A percentile compares a stretch with the other conserved stretches of the same genome.
Evolutionary conservation across 768 basidiomycete species (phyloP).

Genomic region (Boletellus emodensis): DNA sequence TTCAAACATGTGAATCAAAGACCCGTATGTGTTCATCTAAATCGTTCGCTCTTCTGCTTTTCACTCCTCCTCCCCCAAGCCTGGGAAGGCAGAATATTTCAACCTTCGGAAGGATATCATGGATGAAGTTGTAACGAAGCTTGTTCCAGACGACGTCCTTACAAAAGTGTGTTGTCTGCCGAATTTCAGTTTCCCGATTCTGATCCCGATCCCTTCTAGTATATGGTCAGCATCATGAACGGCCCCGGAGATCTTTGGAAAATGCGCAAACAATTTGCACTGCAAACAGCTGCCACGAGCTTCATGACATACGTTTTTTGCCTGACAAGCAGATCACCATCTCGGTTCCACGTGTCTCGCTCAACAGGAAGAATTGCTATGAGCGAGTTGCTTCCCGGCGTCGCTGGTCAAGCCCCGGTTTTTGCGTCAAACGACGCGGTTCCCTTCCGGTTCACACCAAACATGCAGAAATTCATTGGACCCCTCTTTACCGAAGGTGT

Average conservation of each 20-base stretch:
- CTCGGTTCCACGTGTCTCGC: constrained; percentile 86
- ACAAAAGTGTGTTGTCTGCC: constrained; percentile 52
- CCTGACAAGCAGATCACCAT: constrained; percentile 77
- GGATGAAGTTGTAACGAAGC: constrained; percentile 83
- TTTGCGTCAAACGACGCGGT: constrained; percentile 83
- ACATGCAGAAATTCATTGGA: constrained; percentile 90
- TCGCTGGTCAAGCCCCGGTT: constrained; percentile 46
- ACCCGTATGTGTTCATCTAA: constrained; percentile 29
- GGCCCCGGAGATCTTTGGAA: constrained; percentile 87
- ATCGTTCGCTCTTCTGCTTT: background rate
- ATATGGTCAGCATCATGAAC: constrained; percentile 84
- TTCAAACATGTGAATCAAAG: constrained; percentile 45
- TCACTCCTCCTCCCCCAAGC: constrained; percentile 33
- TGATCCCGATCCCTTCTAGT: constrained; percentile 45
- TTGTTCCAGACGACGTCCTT: constrained; percentile 86
- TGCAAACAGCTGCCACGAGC: constrained; percentile 81
- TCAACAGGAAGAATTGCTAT: constrained; percentile 87
- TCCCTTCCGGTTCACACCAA: constrained; percentile 96
- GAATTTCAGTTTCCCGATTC: background rate
- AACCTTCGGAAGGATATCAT: constrained; percentile 78
- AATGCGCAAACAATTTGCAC: constrained; percentile 94
- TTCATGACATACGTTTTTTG: constrained; percentile 91
- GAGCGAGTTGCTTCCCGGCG: constrained; percentile 85
- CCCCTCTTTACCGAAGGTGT: constrained; percentile 88
- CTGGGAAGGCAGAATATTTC: constrained; percentile 61